Base-by-base conservation (phyloP, 371 early-diverging fungal species). In the Apophysomyces trapeziformis region DNA sequence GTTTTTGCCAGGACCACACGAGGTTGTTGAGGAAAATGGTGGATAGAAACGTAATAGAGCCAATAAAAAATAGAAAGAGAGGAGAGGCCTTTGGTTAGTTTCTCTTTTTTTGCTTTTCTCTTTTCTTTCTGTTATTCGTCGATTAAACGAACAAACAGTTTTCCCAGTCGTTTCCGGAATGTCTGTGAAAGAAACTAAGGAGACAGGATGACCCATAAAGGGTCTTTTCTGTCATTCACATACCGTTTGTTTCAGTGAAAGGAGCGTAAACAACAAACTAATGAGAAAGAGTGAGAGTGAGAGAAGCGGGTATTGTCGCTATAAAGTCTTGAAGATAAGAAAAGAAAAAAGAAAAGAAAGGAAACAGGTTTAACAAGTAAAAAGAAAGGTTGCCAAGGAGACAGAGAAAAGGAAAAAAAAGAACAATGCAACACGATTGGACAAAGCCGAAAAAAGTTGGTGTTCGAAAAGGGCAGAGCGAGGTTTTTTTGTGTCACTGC, bases 271-370 rank as follows among this genome's bases (percentile, higher is more conserved):
- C 54, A 50, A 21, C 54, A 50, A 50, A 50, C 54, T 16, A 26
- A 50, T 21, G 21, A 50, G 21, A 50, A 50, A 21, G 21, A 50
- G 11, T 0, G 21, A 21, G 21, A 50, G 21, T 21, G 54, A 50
- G 1, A 21, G 7, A 21, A 21, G 41, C 11, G 41, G 41, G 8
- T 41, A 41, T 41, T 41, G 5, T 46, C 47, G 21, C 18, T 35
- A 45, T 58, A 59, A 57, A 59, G 18, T 11, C 7, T 50, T 8
- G 14, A 50, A 37, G 64, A 57, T 41, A 58, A 63, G 61, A 50
- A 62, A 44, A 66, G 13, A 38, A 46, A 41, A 54, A 16, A 66
- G 60, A 59, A 60, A 54, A 57, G 65, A 62, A 45, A 61, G 60
- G 65, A 58, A 62, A 18, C 8, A 21, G 57, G 8, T 14, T 13